A percentile compares a stretch with the other conserved stretches of the same genome.
phyloP scores from a whole-genome alignment of 257 asterid genomes.

The Solanum bulbocastanum region DNA sequence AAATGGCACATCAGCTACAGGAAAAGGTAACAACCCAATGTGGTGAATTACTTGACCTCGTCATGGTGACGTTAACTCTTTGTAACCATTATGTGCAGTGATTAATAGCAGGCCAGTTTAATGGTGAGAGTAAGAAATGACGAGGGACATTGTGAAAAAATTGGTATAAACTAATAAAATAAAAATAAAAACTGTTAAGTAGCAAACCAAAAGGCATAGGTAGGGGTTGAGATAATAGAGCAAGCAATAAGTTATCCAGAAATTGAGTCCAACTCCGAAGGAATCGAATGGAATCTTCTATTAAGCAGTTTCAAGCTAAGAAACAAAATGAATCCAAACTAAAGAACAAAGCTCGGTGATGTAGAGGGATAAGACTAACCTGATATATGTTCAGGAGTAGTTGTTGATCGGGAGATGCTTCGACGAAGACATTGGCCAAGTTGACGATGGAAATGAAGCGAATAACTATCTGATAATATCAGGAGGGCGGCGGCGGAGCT shows the following conservation, averaged over 20 bases:
- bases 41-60: neutral
- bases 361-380: neutral
- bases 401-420: neutral
- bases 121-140: neutral
- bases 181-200: neutral
- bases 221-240: neutral
- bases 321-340: neutral
- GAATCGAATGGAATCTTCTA: neutral
- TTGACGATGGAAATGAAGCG: neutral
- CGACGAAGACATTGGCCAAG: neutral
- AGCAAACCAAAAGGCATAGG: neutral
- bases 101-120: neutral
- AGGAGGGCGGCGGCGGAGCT: neutral
- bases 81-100: neutral
- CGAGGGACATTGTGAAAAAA: neutral
- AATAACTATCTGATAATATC: neutral
- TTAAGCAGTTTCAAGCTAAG: neutral
- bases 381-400: neutral
- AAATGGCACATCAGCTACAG: neutral
- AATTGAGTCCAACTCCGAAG: neutral
- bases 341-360: neutral
- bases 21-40: neutral
- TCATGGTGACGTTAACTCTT: neutral
- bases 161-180: neutral
- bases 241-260: neutral